Conservation (phyloP, 2,329 filamentous ascomycete genomes). For the Blastomyces parvus region DNA sequence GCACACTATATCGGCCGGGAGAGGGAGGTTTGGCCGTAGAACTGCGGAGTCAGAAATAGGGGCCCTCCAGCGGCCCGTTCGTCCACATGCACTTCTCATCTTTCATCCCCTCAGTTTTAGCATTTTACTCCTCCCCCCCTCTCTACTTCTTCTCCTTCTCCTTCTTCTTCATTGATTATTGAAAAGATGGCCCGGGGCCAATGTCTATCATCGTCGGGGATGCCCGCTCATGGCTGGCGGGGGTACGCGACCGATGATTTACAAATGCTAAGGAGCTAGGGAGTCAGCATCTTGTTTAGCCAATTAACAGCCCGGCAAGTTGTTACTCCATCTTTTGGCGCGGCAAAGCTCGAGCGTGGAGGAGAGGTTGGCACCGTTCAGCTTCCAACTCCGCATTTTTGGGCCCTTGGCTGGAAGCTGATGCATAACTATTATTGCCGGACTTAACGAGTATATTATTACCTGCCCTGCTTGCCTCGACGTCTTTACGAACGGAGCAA, state of each 20-base stretch:
- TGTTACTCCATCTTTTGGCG: not conserved
- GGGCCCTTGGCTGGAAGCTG: not conserved
- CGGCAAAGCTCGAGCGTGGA: not conserved
- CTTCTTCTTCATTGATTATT: not conserved
- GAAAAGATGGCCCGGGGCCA: not conserved
- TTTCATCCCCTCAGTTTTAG: not conserved
- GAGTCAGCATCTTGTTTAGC: not conserved
- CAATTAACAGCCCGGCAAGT: not conserved
- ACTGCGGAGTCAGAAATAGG: not conserved
- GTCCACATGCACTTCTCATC: not conserved
- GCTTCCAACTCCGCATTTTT: not conserved
- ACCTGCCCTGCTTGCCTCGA: not conserved
- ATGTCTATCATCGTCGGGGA: not conserved
- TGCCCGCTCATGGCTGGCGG: not conserved
- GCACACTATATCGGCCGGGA: not conserved
- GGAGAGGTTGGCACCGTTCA: not conserved
- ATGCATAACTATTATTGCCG: not conserved
- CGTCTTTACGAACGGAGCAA: not conserved
- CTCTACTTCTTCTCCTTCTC: not conserved
- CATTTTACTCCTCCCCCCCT: not conserved
- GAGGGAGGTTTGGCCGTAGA: not conserved
- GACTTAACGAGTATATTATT: not conserved
- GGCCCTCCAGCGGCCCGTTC: no score
- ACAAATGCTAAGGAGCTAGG: not conserved
- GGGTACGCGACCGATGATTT: not conserved